Conservation (phyloP, 2,329 filamentous ascomycete genomes). For the Phoma herbarum region DNA sequence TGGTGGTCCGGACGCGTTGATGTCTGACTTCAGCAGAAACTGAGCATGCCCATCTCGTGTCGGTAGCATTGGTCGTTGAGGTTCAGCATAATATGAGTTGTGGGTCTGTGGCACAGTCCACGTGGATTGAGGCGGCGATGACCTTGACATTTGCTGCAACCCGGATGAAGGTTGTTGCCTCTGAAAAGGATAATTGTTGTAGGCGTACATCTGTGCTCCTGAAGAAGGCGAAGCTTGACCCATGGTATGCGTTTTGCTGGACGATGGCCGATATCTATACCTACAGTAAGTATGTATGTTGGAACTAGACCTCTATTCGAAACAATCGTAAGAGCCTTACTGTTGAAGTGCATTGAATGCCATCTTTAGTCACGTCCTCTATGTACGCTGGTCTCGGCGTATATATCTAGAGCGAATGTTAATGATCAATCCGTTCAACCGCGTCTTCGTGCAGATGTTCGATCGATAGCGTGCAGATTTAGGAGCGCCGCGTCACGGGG, state of each 20-base stretch:
- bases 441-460: conserved; percentile 27
- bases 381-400: conserved; percentile 35
- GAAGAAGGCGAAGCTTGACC: conserved; percentile 42
- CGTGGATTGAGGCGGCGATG: conserved; percentile 46
- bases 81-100: conserved; percentile 43
- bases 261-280: conserved; percentile 49
- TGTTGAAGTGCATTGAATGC: conserved; percentile 55
- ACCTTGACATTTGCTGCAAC: conserved; percentile 42
- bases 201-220: conserved; percentile 49
- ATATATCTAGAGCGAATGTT: conserved; percentile 35
- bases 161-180: conserved; percentile 33
- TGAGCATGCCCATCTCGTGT: conserved; percentile 42
- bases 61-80: conserved; percentile 27
- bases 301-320: conserved; percentile 7
- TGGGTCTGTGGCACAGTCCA: conserved; percentile 49
- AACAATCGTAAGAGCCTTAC: conserved; percentile 38
- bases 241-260: conserved; percentile 48
- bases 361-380: conserved; percentile 48
- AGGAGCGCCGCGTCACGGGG: conserved; percentile 32
- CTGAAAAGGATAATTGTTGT: conserved; percentile 39
- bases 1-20: conserved; percentile 36
- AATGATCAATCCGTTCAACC: conserved; percentile 36
- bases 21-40: conserved; percentile 34
- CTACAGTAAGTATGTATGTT: conserved; percentile 31
- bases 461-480: conserved; percentile 33